phyloP scores from a whole-genome alignment of 1,284 basidiomycete genomes.

The Ganoderma sp. region DNA sequence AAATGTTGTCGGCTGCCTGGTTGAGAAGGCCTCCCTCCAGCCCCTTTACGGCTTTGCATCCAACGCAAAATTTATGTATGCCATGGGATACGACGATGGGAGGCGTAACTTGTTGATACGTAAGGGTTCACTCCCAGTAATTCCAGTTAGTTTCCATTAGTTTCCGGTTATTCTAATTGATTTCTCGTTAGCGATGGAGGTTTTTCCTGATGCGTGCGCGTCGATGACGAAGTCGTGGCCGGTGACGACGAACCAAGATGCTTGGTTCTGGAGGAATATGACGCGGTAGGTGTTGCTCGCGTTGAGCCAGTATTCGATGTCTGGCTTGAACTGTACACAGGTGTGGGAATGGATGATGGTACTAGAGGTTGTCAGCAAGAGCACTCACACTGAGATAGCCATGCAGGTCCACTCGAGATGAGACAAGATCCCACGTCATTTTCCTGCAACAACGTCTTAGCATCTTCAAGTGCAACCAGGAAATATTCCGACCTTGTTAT shows the following conservation, averaged over 20 bases:
- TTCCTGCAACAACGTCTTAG: slow-evolving; percentile 46
- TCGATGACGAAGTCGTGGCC: slow-evolving; percentile 65
- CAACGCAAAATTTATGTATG: no score
- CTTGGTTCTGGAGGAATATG: slow-evolving; percentile 69
- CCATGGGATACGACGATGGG: no score
- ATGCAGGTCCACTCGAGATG: slow-evolving; percentile 57
- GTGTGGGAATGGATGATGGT: not conserved
- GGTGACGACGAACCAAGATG: slow-evolving; percentile 70
- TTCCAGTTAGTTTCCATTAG: no score
- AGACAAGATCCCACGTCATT: slow-evolving; percentile 63
- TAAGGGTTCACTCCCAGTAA: no score
- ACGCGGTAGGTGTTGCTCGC: slow-evolving; percentile 62
- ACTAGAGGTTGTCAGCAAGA: not conserved
- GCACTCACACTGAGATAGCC: slow-evolving; percentile 58
- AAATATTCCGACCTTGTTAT: slow-evolving; percentile 51
- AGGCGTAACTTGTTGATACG: no score
- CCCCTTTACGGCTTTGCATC: no score
- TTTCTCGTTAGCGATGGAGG: no score
- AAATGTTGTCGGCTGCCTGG: no score
- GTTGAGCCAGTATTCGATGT: slow-evolving; percentile 66
- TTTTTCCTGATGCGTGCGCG: slow-evolving; percentile 49
- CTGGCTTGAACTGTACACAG: slow-evolving; percentile 53
- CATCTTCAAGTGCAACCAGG: not conserved
- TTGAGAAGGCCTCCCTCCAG: no score
- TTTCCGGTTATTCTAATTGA: no score